Evolutionary conservation across 2,329 filamentous ascomycete species (phyloP), one percentile per base, ranked within the genome.

Genomic region (Fusarium palustre): DNA sequence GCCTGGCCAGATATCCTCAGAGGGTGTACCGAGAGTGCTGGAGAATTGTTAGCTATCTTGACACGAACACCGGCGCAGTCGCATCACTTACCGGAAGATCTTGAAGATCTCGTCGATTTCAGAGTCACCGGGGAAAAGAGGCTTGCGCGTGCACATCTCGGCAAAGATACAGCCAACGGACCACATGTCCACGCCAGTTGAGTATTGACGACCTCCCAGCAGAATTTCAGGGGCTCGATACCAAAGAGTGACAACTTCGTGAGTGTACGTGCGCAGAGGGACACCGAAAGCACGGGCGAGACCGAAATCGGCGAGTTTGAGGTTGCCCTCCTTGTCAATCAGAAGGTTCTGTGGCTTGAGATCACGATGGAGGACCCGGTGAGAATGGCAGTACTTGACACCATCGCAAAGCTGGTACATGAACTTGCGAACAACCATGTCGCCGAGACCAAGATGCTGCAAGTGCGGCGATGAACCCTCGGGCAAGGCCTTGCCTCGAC

Each of bases 181-280:
- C 94, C 94, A 97, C 92, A 97, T 97, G 77, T 97, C 94, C 42
- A 97, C 93, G 59, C 94, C 94, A 16, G 94, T 97, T 16, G 92
- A 96, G 82, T 97, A 97, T 79, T 97, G 93, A 54, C 94, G 90
- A 59, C 94, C 93, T 77, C 94, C 94, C 3, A 97, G 88, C 22
- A 97, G 86, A 80, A 97, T 97, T 79, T 97, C 94, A 1, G 94
- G 94, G 11, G 93, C 88, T 66, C 94, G 91, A 79, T 97, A 97
- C 94, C 94, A 97, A 60, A 97, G 86, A 2, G 94, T 97, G 63
- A 97, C 94, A 64, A 97, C 93, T 86, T 97, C 94, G 81, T 97
- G 94, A 50, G 94, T 97, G 80, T 97, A 97, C 54, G 94, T 97
- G 74, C 94, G 87, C 74, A 97, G 84, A 6, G 94, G 94, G 18